Percentiles rank a stretch among this genome's conserved stretches.
Conservation (phyloP, 129 eudicot genomes). For the Dittrichia graveolens region DNA sequence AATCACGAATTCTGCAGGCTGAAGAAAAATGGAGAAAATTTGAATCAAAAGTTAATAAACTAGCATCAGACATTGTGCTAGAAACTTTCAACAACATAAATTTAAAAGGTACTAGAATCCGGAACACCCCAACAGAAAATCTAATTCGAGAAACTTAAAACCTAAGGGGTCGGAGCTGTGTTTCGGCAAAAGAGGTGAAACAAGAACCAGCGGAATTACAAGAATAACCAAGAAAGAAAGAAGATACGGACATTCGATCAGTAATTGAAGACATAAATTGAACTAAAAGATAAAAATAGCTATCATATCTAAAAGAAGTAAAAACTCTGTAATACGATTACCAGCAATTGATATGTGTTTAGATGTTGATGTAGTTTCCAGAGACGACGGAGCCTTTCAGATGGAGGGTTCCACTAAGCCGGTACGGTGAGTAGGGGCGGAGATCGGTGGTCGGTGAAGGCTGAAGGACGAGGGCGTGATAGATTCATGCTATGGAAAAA, state of each 20-base stretch:
- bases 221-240: not conserved
- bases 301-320: not conserved
- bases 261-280: constrained; percentile 2
- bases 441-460: constrained; percentile 11
- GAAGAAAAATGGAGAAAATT: not conserved
- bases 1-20: constrained; percentile 29
- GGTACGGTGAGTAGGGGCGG: constrained; percentile 5
- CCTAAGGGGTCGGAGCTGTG: not conserved
- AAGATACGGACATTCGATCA: constrained; percentile 4
- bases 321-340: not conserved
- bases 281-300: not conserved
- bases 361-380: not conserved
- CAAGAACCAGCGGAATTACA: not conserved
- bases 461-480: not conserved
- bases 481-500: constrained; percentile 2
- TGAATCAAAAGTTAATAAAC: not conserved
- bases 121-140: not conserved
- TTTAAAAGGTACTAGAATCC: not conserved
- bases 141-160: not conserved
- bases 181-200: not conserved
- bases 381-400: not conserved
- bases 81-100: not conserved
- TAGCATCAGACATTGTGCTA: not conserved
- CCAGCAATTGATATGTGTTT: constrained; percentile 23
- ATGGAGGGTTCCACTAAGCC: not conserved